Base-by-base conservation (phyloP, 176 grass and related monocot species). In the Areca catechu region DNA sequence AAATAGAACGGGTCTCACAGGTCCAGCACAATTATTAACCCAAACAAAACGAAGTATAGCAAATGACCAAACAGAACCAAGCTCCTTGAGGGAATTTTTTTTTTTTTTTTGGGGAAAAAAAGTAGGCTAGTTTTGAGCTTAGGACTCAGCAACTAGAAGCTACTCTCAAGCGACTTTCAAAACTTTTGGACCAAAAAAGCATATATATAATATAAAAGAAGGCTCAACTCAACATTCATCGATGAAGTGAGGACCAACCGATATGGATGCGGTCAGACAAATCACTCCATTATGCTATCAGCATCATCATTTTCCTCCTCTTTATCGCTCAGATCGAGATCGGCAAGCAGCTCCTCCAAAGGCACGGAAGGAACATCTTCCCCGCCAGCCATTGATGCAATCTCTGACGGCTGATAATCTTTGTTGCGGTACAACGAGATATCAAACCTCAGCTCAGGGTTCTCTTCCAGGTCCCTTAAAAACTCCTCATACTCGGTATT, bases 371-470 rank as follows among this genome's bases (percentile, higher is more conserved):
- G 82, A 65, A 71, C 25, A 75, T 95, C 82, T 51, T 89, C 79
- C 15, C 19, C 86, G 61, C 79, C 86, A 10, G 75, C 61, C 6
- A 72, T 86, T 51, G 90, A 95, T 20, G 69, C 83, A 70, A 86
- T 84, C 27, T 95, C 92, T 14, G 91, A 90, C 20, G 79, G 59
- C 49, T 55, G 77, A 27, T 90, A 90, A 37, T 91, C 81, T n/a
- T 90, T 74, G 51, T 90, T 63, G 64, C 69, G 77, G 58, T 88
- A 88, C 65, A 96, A 51, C 18, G 73, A 57, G 15, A 96, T 63
- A 15, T 43, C 22, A 60, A 90, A 77, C 60, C 92, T 71, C 15
- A 79, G 5, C 3, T 62, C 86, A 28, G 75, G 47, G 1, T 96
- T 60, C 15, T 53, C 20, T 69, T 88, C 83, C 62, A 96, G 49